Conservation (phyloP, 2,329 filamentous ascomycete genomes). For the Exophiala spinifera region DNA sequence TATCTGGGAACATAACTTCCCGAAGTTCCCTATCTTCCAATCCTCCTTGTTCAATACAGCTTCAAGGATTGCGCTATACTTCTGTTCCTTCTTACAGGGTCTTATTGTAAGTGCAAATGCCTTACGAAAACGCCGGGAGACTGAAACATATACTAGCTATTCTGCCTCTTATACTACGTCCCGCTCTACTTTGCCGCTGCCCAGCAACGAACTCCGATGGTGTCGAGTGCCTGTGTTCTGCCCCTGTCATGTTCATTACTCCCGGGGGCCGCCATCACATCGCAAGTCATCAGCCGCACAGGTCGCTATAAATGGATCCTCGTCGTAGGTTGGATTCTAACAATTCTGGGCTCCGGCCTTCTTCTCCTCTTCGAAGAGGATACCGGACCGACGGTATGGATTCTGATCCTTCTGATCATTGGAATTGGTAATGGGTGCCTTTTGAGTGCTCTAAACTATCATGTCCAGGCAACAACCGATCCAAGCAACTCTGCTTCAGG, state of each 20-base stretch:
- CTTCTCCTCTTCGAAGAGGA: neutral
- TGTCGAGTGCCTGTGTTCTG: neutral
- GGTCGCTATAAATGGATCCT: neutral
- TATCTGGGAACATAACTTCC: conserved; percentile 36
- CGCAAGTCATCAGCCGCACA: neutral
- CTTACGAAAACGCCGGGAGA: neutral
- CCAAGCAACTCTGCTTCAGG: neutral
- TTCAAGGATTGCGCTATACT: conserved; percentile 22
- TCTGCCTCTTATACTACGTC: conserved; percentile 41
- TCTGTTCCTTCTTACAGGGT: neutral
- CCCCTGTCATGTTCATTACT: neutral
- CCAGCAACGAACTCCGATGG: conserved; percentile 18
- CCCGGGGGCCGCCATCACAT: neutral
- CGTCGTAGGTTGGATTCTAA: neutral
- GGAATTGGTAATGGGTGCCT: neutral
- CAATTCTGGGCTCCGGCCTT: neutral
- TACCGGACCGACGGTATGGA: neutral
- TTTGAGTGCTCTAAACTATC: neutral
- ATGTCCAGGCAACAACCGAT: neutral
- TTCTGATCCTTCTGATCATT: neutral
- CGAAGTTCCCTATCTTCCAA: conserved; percentile 37
- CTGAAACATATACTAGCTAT: conserved; percentile 32
- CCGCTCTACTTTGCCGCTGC: conserved; percentile 40
- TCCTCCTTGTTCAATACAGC: conserved; percentile 39
- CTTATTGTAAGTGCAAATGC: neutral